A percentile compares a stretch with the other conserved stretches of the same genome.
phyloP scores from a whole-genome alignment of 495 filamentous ascomycete genomes.

The Pseudevernia furfuracea region DNA sequence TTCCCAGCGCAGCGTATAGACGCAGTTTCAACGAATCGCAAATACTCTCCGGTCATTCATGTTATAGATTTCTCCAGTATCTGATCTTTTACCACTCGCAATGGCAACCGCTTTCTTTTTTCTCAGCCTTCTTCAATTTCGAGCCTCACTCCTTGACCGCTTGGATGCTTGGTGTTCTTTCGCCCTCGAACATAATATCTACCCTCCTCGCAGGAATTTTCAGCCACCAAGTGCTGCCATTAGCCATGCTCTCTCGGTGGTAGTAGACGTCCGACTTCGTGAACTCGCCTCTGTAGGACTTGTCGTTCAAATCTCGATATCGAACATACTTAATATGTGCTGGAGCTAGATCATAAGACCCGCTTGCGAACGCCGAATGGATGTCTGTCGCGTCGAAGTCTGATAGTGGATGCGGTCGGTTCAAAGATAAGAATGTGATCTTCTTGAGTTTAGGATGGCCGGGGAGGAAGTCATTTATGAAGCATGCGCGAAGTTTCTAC shows the following conservation, averaged over 20 bases:
- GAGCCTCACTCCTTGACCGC: neutral
- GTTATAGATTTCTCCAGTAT: neutral
- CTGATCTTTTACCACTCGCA: neutral
- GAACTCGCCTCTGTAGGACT: neutral
- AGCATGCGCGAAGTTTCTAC: neutral
- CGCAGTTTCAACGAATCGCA: neutral
- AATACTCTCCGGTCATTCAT: neutral
- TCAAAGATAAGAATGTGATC: slow-evolving; percentile 9
- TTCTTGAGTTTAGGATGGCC: neutral
- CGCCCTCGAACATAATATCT: neutral
- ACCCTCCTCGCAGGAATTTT: neutral
- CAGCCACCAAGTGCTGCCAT: slow-evolving; percentile 4
- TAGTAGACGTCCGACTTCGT: neutral
- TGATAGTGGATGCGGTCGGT: neutral
- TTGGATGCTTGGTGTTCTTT: neutral
- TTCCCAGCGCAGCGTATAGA: too few relatives aligned
- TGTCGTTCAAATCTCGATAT: neutral
- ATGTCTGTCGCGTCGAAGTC: neutral
- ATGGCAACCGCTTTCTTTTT: neutral
- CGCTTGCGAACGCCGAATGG: neutral
- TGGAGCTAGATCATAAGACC: neutral
- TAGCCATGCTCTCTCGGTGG: neutral
- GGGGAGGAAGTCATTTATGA: slow-evolving; percentile 1
- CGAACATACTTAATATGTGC: neutral
- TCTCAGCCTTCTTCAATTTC: neutral